phyloP scores from a whole-genome alignment of 441 rosid genomes.

The Gossypium aridum region DNA sequence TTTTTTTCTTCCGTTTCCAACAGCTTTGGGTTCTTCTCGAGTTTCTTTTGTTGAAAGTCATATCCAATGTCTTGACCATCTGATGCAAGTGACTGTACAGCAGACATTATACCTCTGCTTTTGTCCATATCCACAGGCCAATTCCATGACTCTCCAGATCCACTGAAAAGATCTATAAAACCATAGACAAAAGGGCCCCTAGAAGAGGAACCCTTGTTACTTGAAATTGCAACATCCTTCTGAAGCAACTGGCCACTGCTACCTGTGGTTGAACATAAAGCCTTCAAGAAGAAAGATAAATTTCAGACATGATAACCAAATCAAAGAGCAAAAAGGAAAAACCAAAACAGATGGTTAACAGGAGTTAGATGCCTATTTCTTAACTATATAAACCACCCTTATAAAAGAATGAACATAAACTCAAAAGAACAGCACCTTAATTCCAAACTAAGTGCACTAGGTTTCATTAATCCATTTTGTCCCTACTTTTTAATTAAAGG shows the following conservation, averaged over 20 bases:
- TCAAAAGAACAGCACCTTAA: background rate
- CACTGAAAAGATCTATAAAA: slow-evolving; percentile 81
- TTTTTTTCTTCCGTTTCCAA: slow-evolving; percentile 32
- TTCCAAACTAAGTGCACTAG: background rate
- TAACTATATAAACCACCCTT: background rate
- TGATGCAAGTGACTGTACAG: slow-evolving; percentile 32
- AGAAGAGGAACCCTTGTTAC: slow-evolving; percentile 37
- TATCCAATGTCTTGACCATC: slow-evolving; percentile 34
- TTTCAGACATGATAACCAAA: slow-evolving; percentile 11
- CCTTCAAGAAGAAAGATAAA: slow-evolving; percentile 33
- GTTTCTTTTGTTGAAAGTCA: slow-evolving; percentile 34
- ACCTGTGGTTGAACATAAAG: slow-evolving; percentile 30
- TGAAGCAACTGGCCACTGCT: slow-evolving; percentile 30
- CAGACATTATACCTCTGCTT: slow-evolving; percentile 38
- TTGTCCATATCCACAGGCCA: slow-evolving; percentile 74
- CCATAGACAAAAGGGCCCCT: slow-evolving; percentile 78
- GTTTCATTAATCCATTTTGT: background rate
- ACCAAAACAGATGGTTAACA: background rate
- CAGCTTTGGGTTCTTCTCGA: slow-evolving; percentile 43
- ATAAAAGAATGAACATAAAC: slow-evolving; percentile 3
- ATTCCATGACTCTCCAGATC: slow-evolving; percentile 77
- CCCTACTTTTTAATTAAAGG: background rate
- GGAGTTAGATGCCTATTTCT: background rate
- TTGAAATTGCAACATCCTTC: slow-evolving; percentile 41
- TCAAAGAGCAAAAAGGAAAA: background rate